These are phyloP conservation scores for Saturnispora quitensis DNA, from an alignment of 805 yeast genomes.

Conservation along the genomic window DNA sequence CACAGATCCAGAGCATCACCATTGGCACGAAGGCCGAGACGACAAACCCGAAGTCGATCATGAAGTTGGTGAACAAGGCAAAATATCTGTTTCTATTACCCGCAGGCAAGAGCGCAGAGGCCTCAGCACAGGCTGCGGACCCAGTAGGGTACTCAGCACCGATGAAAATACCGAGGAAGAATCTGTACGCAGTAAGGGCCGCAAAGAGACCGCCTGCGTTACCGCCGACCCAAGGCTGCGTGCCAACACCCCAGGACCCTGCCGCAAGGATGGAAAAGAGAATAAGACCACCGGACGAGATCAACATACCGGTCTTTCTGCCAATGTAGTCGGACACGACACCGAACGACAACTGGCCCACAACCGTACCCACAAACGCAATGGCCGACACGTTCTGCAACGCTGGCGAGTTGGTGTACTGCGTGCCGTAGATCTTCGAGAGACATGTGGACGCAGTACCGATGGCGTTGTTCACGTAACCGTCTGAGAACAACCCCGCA, in stretches of 20 bases:
- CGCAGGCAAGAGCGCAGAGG: slow-evolving; percentile 66
- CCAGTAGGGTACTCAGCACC: slow-evolving; percentile 96
- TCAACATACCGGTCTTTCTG: slow-evolving; percentile 75
- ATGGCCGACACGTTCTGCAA: slow-evolving; percentile 75
- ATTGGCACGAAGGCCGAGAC: slow-evolving; percentile 76
- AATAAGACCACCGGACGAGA: slow-evolving; percentile 67
- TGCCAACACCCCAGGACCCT: slow-evolving; percentile 77
- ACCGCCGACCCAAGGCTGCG: slow-evolving; percentile 30
- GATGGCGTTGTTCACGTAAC: slow-evolving; percentile 81
- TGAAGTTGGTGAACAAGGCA: slow-evolving; percentile 77
- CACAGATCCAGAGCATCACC: slow-evolving; percentile 77
- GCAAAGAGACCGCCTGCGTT: slow-evolving; percentile 70
- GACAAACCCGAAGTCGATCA: slow-evolving; percentile 86
- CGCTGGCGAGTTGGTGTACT: slow-evolving; percentile 56
- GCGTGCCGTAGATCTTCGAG: slow-evolving; percentile 51
- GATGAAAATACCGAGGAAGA: slow-evolving; percentile 82
- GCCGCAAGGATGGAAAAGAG: slow-evolving; percentile 71
- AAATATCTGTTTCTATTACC: slow-evolving; percentile 86
- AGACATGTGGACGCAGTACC: slow-evolving; percentile 70
- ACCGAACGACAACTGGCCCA: slow-evolving; percentile 80
- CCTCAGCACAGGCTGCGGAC: slow-evolving; percentile 89
- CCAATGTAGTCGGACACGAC: slow-evolving; percentile 70
- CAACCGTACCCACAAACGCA: slow-evolving; percentile 86
- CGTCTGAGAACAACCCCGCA: slow-evolving; percentile 90
- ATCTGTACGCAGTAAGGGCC: slow-evolving; percentile 75